Percentiles rank a stretch among this genome's conserved stretches.
These are phyloP conservation scores for Umbelopsis isabellina DNA, from an alignment of 192 early-diverging fungal genomes.

Conservation along the genomic window DNA sequence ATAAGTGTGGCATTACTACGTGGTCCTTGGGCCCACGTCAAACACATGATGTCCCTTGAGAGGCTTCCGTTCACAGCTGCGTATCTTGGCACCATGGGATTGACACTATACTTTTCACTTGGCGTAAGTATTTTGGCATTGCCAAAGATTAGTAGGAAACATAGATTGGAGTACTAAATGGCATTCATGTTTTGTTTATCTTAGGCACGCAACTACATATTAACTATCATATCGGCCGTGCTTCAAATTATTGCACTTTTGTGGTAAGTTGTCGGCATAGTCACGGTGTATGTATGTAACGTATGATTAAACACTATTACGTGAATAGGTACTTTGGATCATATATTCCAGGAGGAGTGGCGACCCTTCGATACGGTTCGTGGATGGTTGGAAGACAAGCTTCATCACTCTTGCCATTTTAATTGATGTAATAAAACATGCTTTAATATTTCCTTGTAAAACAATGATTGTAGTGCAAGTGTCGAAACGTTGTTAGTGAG, in stretches of 20 bases:
- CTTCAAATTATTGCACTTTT: conserved; percentile 80
- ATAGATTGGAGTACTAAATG: background rate
- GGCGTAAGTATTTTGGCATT: conserved; percentile 53
- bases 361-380: conserved; percentile 60
- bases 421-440: conserved; percentile 19
- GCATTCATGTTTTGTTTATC: background rate
- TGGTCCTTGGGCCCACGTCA: conserved; percentile 80
- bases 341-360: conserved; percentile 78
- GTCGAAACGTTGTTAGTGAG: too few relatives aligned
- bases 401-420: conserved; percentile 40
- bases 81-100: conserved; percentile 81
- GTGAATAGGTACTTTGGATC: conserved; percentile 61
- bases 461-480: too few relatives aligned
- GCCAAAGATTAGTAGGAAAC: background rate
- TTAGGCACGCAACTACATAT: conserved; percentile 63
- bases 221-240: conserved; percentile 79
- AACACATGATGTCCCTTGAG: conserved; percentile 77
- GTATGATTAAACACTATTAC: background rate
- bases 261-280: conserved; percentile 58
- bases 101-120: conserved; percentile 86
- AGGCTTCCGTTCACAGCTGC: conserved; percentile 79
- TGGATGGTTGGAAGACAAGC: conserved; percentile 43
- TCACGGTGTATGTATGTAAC: background rate
- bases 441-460: conserved; percentile 1
- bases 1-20: conserved; percentile 71